Evolutionary conservation across 139 green algal genomes (phyloP), one percentile per base, ranked within the genome.

Genomic region (Tetradesmus lagerheimii): DNA sequence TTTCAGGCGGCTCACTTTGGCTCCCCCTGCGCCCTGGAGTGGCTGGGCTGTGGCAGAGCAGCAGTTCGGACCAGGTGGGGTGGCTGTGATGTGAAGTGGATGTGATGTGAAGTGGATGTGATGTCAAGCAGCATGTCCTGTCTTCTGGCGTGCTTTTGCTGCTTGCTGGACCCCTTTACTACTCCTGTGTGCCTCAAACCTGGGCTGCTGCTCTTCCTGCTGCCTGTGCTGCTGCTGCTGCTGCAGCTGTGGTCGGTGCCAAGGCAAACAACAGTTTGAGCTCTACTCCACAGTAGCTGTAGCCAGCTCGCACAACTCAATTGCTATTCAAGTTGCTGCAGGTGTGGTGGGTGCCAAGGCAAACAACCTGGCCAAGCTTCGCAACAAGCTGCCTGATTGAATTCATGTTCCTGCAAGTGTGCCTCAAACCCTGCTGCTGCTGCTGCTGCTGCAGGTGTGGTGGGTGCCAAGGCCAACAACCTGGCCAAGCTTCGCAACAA

Each of bases 391-490:
- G 14, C 62, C 64, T 4, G 76, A n/a, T 2, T 87, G 31, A 38
- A 15, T 86, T 15, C 83, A 5, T 75, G 64, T 23, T 34, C 20
- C 64, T 75, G 64, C n/a, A n/a, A n/a, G n/a, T n/a, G 29, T 12
- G 12, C 29, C 6, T 34, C 25, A 75, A 35, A 11, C 29, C 18
- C 23, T 29, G 23, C 18, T 75, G 64, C 64, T 34, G 27, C 64
- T 75, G 64, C 25, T 38, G 67, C 96, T 86, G 79, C 64, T 18
- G 34, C 86, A 0, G 93, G 94, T 0, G 74, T 96, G 77, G 97
- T 98, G 3, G 97, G 97, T 9, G 94, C 92, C 57, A 99, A 99
- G 93, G 92, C 92, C 20, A 77, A 92, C n/a, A 97, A 97, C 91
- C 91, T 98, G 66, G 45, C 43, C 43, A 86, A 38, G 45, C 90